A percentile compares a stretch with the other conserved stretches of the same genome.
Evolutionary conservation across 1,284 basidiomycete species (phyloP).

Genomic region (Vanrija sp.): DNA sequence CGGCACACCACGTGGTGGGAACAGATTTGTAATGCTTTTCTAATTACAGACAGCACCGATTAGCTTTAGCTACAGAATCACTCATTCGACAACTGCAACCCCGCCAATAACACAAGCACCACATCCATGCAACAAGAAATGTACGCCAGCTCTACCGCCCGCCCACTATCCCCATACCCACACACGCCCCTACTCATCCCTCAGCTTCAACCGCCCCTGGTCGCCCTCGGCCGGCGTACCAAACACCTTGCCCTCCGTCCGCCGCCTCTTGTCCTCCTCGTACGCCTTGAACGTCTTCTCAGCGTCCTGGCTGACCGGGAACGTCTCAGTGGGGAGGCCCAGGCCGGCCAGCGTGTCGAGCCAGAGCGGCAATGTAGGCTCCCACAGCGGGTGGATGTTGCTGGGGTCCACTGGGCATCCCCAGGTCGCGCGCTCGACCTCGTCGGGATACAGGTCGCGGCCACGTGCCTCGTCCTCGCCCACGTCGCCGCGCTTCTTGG

Average conservation of each 20-base stretch:
- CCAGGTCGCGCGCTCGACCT: slow-evolving; percentile 35
- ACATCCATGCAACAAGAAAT: not conserved
- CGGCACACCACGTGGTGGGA: no score
- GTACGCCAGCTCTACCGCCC: not conserved
- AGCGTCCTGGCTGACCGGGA: slow-evolving; percentile 32
- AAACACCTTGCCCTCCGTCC: slow-evolving; percentile 16
- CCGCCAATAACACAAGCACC: no score
- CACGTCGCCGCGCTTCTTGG: not conserved
- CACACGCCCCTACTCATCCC: slow-evolving; percentile 23
- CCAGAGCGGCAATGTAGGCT: slow-evolving; percentile 45
- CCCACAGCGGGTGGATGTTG: slow-evolving; percentile 46
- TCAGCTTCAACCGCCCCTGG: slow-evolving; percentile 23
- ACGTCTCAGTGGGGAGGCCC: slow-evolving; percentile 30
- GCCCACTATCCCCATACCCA: not conserved
- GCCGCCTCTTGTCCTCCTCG: slow-evolving; percentile 38
- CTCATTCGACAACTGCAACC: no score
- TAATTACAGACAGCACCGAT: no score
- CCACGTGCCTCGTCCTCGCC: slow-evolving; percentile 1
- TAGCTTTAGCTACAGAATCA: no score
- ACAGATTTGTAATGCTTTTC: no score
- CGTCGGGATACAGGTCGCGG: slow-evolving; percentile 5
- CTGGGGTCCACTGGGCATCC: slow-evolving; percentile 41
- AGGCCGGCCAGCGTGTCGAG: slow-evolving; percentile 23
- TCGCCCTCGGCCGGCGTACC: slow-evolving; percentile 9
- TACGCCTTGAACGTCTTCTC: slow-evolving; percentile 42